Evolutionary conservation across 345 rosid genomes (phyloP).

Genomic region (Euphorbia pulcherrima): DNA sequence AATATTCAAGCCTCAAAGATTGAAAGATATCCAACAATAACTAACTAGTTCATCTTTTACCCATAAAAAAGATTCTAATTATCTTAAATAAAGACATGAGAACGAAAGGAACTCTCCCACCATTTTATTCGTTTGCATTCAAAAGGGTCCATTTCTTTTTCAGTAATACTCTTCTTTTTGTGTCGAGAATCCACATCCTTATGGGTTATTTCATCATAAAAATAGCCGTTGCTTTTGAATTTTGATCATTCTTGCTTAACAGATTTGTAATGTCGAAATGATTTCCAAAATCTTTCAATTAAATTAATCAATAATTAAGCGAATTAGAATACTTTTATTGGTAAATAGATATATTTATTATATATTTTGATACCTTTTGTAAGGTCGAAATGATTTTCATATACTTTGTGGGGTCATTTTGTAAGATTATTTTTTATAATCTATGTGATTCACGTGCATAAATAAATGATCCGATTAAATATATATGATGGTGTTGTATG

Average conservation of each 20-base stretch:
- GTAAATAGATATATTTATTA: background rate
- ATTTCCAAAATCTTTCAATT: background rate
- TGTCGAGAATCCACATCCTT: constrained; percentile 22
- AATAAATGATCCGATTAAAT: no score
- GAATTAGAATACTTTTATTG: background rate
- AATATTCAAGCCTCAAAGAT: no score
- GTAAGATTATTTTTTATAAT: no score
- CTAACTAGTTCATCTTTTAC: background rate
- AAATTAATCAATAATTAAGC: background rate
- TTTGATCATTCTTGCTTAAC: background rate
- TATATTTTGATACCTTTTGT: background rate
- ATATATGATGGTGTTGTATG: no score
- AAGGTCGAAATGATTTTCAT: background rate
- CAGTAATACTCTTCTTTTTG: constrained; percentile 17
- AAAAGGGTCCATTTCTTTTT: constrained; percentile 4
- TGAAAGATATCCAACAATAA: no score
- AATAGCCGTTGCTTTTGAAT: constrained; percentile 15
- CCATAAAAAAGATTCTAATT: constrained; percentile 14
- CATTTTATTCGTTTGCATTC: constrained; percentile 9
- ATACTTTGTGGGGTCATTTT: background rate
- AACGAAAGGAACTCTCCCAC: background rate
- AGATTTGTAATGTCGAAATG: background rate
- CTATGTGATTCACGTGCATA: no score
- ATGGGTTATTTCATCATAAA: background rate
- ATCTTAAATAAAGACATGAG: background rate